Evolutionary conservation across 305 asterid species (phyloP).

Genomic region (Ilex paraguariensis): DNA sequence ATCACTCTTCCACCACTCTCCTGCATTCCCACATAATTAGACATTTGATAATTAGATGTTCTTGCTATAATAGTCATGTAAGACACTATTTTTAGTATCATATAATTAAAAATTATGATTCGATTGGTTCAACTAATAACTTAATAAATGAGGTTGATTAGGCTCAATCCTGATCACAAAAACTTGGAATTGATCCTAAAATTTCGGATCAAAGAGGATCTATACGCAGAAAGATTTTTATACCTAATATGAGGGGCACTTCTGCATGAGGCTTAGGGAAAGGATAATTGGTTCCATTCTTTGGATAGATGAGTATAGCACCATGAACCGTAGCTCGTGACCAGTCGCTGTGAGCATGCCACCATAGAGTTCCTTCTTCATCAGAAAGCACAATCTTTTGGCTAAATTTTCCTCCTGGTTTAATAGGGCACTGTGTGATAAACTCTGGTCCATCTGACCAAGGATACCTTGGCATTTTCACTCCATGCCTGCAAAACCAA

Average conservation of each 20-base stretch:
- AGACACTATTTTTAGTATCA: background rate
- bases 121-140: too few relatives aligned
- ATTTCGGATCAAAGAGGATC: background rate
- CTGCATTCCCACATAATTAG: conserved; percentile 15
- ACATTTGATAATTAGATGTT: background rate
- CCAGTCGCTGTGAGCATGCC: conserved; percentile 91
- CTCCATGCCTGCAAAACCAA: conserved; percentile 52
- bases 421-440: conserved; percentile 73
- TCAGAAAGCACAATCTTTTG: conserved; percentile 50
- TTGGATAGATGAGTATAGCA: conserved; percentile 46
- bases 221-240: background rate
- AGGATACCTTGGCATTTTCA: conserved; percentile 56
- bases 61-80: too few relatives aligned
- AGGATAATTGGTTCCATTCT: conserved; percentile 33
- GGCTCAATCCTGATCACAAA: too few relatives aligned
- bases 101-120: background rate
- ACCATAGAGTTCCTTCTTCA: conserved; percentile 77
- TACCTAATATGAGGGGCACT: conserved; percentile 67
- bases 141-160: too few relatives aligned
- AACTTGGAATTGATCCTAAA: too few relatives aligned
- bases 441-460: conserved; percentile 84
- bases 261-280: conserved; percentile 48
- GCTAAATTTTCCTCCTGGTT: conserved; percentile 47
- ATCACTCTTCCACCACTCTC: conserved; percentile 73
- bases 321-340: conserved; percentile 71